phyloP scores from a whole-genome alignment of 805 yeast species.

The Metschnikowia cerradonensis region DNA sequence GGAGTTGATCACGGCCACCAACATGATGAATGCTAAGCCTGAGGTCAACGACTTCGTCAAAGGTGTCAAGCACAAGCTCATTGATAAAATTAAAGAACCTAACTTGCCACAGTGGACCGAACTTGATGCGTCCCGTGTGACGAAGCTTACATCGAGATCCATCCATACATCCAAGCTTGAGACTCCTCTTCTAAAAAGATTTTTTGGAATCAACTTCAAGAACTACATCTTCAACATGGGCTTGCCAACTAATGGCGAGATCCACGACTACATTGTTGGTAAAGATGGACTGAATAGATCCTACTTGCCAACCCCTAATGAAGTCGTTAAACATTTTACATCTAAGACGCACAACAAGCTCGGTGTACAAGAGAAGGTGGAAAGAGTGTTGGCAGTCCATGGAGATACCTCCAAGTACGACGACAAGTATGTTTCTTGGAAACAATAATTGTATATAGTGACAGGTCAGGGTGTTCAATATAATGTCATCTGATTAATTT shows the following conservation, averaged over 20 bases:
- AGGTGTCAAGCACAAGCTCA: slow-evolving; percentile 60
- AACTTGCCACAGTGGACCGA: slow-evolving; percentile 43
- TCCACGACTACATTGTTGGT: slow-evolving; percentile 66
- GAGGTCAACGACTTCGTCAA: slow-evolving; percentile 57
- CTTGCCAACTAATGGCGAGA: slow-evolving; percentile 67
- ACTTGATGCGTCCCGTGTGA: slow-evolving; percentile 25
- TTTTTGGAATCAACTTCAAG: slow-evolving; percentile 37
- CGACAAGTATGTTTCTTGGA: slow-evolving; percentile 41
- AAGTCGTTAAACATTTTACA: slow-evolving; percentile 62
- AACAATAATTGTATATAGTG: slow-evolving; percentile 16
- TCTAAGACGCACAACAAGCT: slow-evolving; percentile 45
- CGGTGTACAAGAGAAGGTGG: slow-evolving; percentile 61
- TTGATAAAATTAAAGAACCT: slow-evolving; percentile 58
- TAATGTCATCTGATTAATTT: background rate
- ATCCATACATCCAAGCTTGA: slow-evolving; percentile 15
- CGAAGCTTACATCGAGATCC: slow-evolving; percentile 19
- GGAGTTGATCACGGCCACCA: slow-evolving; percentile 74
- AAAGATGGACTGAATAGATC: slow-evolving; percentile 60
- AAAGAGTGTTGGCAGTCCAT: slow-evolving; percentile 56
- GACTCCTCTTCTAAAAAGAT: slow-evolving; percentile 36
- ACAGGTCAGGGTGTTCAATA: background rate
- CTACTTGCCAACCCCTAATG: slow-evolving; percentile 64
- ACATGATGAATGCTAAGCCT: slow-evolving; percentile 56
- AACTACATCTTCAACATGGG: slow-evolving; percentile 67
- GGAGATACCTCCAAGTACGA: slow-evolving; percentile 40